phyloP scores from a whole-genome alignment of 371 early-diverging fungal genomes.

The Rhizopus stolonifer region DNA sequence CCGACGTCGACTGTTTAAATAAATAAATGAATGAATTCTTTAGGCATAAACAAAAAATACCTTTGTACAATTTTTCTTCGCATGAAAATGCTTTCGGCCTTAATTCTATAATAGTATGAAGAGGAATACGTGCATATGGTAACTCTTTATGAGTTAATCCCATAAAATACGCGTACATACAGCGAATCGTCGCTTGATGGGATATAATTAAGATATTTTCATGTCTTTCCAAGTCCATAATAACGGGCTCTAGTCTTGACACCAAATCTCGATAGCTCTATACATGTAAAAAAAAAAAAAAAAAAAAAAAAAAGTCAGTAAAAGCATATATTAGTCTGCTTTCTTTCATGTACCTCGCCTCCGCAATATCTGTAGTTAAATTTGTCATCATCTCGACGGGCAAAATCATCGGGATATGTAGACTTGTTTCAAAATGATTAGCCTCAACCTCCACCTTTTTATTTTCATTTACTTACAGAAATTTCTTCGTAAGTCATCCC shows the following conservation, averaged over 20 bases:
- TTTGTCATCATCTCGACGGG: constrained; percentile 92
- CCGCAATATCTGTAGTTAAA: constrained; percentile 92
- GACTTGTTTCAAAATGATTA: too few relatives aligned
- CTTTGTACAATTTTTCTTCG: constrained; percentile 81
- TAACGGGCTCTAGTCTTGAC: constrained; percentile 70
- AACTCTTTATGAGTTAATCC: constrained; percentile 87
- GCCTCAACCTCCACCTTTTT: too few relatives aligned
- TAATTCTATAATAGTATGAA: constrained; percentile 94
- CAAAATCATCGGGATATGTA: constrained; percentile 82
- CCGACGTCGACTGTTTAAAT: constrained; percentile 63
- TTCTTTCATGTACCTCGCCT: constrained; percentile 71
- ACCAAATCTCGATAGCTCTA: constrained; percentile 80
- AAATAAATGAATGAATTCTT: background rate
- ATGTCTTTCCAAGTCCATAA: constrained; percentile 97
- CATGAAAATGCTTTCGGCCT: constrained; percentile 95
- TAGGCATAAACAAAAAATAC: background rate
- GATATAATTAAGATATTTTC: constrained; percentile 94
- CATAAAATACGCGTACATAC: constrained; percentile 93
- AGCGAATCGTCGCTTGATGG: constrained; percentile 92
- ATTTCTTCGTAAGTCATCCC: constrained; percentile 98
- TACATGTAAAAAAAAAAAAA: too few relatives aligned
- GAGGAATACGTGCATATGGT: constrained; percentile 95
- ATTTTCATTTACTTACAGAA: constrained; percentile 49
- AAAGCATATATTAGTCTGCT: background rate
- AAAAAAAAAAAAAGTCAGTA: too few relatives aligned